Base-by-base conservation (phyloP, 2,329 filamentous ascomycete species). In the Albifimbria verrucaria region DNA sequence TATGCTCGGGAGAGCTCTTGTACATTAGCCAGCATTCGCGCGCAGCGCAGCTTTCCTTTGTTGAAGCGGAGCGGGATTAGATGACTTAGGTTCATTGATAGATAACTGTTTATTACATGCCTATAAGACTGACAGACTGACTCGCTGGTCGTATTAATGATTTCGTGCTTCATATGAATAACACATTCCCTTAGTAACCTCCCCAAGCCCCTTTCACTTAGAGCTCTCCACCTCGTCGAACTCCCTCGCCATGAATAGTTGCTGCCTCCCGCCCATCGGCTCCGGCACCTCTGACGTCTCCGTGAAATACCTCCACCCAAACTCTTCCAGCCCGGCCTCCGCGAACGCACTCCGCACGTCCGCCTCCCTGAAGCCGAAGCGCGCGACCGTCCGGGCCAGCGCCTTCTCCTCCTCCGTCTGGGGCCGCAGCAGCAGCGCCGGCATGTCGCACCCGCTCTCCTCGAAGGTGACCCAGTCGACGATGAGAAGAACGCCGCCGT, bases 401-500 rank as follows among this genome's bases (percentile, higher is more conserved):
- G 54, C 48, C 7, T 50, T 52, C 0, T 55, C 50, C 3, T 44
- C 52, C 2, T 49, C 50, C 1, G n/a, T n/a, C n/a, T n/a, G n/a
- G n/a, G n/a, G n/a, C n/a, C n/a, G n/a, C n/a, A n/a, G n/a, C n/a
- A n/a, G n/a, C n/a, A 39, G 21, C 7, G 45, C 50, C 5, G 23
- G 25, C n/a, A n/a, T n/a, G n/a, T n/a, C n/a, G 12, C 56, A 54
- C 3, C 53, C 57, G 22, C 55, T 57, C 32, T 62, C 62, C 0
- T 53, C 48, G 1, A 45, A 41, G 1, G 50, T 45, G 12, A 65
- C 58, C 64, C 67, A 68, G 52, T 73, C 70, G 2, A 72, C 51
- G 4, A 72, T 61, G n/a, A n/a, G n/a, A 24, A 72, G 55, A 10
- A 73, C 45, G 0, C 65, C 55, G 4, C 70, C 70, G 1, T 66